Percentiles rank a stretch among this genome's conserved stretches.
Evolutionary conservation across 2,329 filamentous ascomycete species (phyloP).

Genomic region (Clonostachys rosea): DNA sequence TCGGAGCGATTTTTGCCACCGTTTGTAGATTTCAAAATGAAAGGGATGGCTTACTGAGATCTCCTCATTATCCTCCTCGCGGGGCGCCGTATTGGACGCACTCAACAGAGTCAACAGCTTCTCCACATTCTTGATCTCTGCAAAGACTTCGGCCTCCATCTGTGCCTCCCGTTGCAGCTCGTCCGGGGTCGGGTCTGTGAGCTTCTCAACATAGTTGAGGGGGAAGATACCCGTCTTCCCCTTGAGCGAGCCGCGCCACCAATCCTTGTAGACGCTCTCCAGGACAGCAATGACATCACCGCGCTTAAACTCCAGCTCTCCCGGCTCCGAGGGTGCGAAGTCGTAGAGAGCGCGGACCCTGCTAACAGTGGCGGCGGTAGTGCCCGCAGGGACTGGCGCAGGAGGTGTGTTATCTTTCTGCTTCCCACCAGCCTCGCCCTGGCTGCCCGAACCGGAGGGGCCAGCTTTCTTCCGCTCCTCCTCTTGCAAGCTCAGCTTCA

Average conservation of each 20-base stretch:
- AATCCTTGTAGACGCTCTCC: slow-evolving; percentile 98
- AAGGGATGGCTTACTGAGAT: slow-evolving; percentile 61
- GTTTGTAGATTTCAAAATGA: background rate
- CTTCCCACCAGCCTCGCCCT: slow-evolving; percentile 24
- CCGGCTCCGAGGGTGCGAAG: slow-evolving; percentile 89
- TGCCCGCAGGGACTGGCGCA: slow-evolving; percentile 68
- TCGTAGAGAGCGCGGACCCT: slow-evolving; percentile 91
- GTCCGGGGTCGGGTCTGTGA: slow-evolving; percentile 89
- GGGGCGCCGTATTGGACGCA: slow-evolving; percentile 73
- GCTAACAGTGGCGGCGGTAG: slow-evolving; percentile 93
- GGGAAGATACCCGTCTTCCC: slow-evolving; percentile 98
- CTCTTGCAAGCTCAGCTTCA: slow-evolving; percentile 89
- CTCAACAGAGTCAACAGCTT: slow-evolving; percentile 83
- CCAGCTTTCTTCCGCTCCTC: slow-evolving; percentile 59
- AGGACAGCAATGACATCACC: slow-evolving; percentile 96
- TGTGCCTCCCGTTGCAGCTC: slow-evolving; percentile 93
- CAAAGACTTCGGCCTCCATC: slow-evolving; percentile 75
- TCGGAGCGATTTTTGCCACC: background rate
- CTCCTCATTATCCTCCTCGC: slow-evolving; percentile 93
- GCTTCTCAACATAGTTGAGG: slow-evolving; percentile 96
- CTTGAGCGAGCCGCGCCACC: slow-evolving; percentile 95
- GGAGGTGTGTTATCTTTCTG: slow-evolving; percentile 30
- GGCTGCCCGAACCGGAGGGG: slow-evolving; percentile 18
- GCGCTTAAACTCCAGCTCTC: slow-evolving; percentile 93
- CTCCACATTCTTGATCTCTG: slow-evolving; percentile 60